These are phyloP conservation scores for Claviceps citrina DNA, from an alignment of 2,329 filamentous ascomycete species.

Conservation along the genomic window DNA sequence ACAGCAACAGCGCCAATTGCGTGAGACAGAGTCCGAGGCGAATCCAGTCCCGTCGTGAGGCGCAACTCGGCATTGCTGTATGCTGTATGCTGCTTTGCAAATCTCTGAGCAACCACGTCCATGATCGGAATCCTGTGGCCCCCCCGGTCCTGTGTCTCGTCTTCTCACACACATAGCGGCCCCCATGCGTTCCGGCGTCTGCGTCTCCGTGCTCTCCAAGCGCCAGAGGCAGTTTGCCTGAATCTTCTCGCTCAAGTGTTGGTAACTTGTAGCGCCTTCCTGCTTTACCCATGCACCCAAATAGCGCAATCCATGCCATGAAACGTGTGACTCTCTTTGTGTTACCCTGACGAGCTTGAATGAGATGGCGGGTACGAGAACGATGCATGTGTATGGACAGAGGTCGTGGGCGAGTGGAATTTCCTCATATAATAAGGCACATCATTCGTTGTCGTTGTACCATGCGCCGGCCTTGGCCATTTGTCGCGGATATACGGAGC, in stretches of 20 bases:
- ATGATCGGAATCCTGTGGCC: background rate
- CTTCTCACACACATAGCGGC: background rate
- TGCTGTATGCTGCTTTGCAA: background rate
- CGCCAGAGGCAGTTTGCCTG: background rate
- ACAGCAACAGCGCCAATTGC: too few species aligned
- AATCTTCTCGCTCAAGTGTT: background rate
- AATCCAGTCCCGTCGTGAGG: too few species aligned
- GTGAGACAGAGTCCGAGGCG: too few species aligned
- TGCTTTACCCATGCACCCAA: background rate
- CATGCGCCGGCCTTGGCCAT: background rate
- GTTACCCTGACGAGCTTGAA: background rate
- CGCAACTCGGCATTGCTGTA: background rate
- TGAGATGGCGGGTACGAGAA: background rate
- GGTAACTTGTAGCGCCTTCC: background rate
- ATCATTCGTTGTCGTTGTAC: too few species aligned
- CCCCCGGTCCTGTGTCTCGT: background rate
- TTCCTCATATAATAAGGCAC: background rate
- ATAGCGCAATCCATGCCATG: background rate
- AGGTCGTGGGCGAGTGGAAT: background rate
- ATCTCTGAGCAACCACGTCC: background rate
- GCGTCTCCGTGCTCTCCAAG: background rate
- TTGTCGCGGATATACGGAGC: too few species aligned
- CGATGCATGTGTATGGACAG: too few species aligned
- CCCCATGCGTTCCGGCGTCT: background rate
- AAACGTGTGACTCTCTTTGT: slow-evolving; percentile 1